Evolutionary conservation across 2,329 filamentous ascomycete species (phyloP).

Genomic region (Juglanconis oblonga): DNA sequence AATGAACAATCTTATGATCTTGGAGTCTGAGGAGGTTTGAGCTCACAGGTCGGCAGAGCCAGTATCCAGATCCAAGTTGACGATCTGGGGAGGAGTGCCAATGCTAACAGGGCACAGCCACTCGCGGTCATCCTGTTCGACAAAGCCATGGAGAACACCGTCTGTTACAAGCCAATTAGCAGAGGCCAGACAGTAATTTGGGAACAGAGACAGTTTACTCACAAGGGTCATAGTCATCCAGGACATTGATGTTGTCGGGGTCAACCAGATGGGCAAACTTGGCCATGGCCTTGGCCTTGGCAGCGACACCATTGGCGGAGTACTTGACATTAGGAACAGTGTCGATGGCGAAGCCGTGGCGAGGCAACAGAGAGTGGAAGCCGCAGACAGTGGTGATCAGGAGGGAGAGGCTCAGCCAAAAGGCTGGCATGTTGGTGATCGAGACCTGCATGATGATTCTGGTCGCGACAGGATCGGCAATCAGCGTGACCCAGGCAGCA

Average conservation of each 20-base stretch:
- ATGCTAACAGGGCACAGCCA: constrained; percentile 62
- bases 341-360: constrained; percentile 25
- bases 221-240: constrained; percentile 16
- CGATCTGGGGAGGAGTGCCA: constrained; percentile 52
- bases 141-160: constrained; percentile 25
- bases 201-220: constrained; percentile 17
- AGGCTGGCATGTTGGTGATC: constrained; percentile 2
- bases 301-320: constrained; percentile 30
- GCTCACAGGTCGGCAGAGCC: constrained; percentile 63
- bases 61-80: constrained; percentile 71
- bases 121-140: constrained; percentile 43
- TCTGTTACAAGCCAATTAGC: constrained; percentile 23
- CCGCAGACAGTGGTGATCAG: constrained; percentile 5
- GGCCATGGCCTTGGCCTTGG: constrained; percentile 18
- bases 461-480: not conserved
- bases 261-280: constrained; percentile 31
- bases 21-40: not conserved
- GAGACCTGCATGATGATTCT: constrained; percentile 7
- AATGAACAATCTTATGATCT: not conserved
- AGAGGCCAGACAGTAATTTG: not conserved
- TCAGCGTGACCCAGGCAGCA: not conserved
- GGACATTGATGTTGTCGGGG: constrained; percentile 35
- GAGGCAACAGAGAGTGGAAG: constrained; percentile 1
- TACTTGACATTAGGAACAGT: constrained; percentile 35
- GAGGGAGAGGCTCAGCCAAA: constrained; percentile 13